Conservation (phyloP, 2,329 filamentous ascomycete genomes). For the Rhynchosporium secalis region DNA sequence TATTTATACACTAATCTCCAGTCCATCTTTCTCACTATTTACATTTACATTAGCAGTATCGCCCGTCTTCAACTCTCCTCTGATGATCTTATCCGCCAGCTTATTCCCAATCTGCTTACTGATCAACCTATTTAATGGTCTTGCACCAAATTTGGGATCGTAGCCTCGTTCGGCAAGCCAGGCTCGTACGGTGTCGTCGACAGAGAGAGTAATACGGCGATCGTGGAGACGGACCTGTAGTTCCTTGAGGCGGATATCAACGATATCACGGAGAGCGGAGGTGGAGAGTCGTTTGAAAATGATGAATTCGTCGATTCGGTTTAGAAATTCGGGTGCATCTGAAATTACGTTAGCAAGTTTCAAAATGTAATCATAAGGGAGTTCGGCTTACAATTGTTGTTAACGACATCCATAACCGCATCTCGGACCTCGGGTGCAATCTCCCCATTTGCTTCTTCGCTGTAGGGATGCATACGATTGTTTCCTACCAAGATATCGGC, state of each 20-base stretch:
- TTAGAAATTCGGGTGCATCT: slow-evolving; percentile 90
- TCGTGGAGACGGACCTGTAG: slow-evolving; percentile 82
- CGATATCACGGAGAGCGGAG: slow-evolving; percentile 81
- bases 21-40: slow-evolving; percentile 58
- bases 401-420: slow-evolving; percentile 86
- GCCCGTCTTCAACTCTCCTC: slow-evolving; percentile 75
- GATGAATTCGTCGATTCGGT: slow-evolving; percentile 96
- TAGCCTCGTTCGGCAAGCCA: slow-evolving; percentile 92
- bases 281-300: slow-evolving; percentile 85
- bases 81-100: slow-evolving; percentile 88
- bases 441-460: slow-evolving; percentile 62
- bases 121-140: slow-evolving; percentile 88
- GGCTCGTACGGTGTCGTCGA: slow-evolving; percentile 69
- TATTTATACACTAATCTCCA: slow-evolving; percentile 41
- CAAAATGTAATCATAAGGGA: slow-evolving; percentile 38
- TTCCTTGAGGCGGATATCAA: slow-evolving; percentile 86
- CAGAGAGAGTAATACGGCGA: slow-evolving; percentile 74
- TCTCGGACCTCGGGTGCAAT: slow-evolving; percentile 72
- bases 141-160: slow-evolving; percentile 85
- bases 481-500: slow-evolving; percentile 85
- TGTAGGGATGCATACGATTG: slow-evolving; percentile 63
- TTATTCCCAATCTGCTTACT: slow-evolving; percentile 85
- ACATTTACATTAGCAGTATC: slow-evolving; percentile 71
- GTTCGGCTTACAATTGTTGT: slow-evolving; percentile 49
- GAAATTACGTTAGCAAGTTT: background rate